Evolutionary conservation across 2,329 filamentous ascomycete species (phyloP).

Genomic region (Aspergillus arachidicola): DNA sequence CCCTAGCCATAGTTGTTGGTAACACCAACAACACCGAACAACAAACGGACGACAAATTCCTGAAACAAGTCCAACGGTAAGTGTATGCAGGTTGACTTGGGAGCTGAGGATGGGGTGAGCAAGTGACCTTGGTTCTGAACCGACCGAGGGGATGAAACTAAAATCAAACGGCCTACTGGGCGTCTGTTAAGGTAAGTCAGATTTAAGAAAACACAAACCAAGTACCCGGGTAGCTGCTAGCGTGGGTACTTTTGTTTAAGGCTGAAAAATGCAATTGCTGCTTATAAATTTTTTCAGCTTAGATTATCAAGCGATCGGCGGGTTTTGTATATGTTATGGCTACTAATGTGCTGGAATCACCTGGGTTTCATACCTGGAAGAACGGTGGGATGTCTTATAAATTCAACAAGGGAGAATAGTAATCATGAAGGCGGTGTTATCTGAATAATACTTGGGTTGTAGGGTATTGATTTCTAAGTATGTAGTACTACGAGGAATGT

Average conservation of each 20-base stretch:
- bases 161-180: neutral
- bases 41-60: neutral
- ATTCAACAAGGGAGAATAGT: neutral
- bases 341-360: neutral
- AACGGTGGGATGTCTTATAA: neutral
- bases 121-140: neutral
- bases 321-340: neutral
- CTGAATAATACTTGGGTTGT: neutral
- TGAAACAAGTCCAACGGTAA: neutral
- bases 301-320: neutral
- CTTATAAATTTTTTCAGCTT: neutral
- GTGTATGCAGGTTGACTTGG: neutral
- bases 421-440: neutral
- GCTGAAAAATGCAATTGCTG: neutral
- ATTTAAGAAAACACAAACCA: neutral
- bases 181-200: neutral
- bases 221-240: neutral
- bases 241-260: conserved; percentile 3
- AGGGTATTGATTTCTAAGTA: neutral
- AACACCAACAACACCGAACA: neutral
- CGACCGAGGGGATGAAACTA: neutral
- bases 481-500: neutral
- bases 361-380: neutral
- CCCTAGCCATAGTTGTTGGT: neutral
- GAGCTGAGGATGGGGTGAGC: neutral